Percentiles rank a stretch among this genome's conserved stretches.
These are phyloP conservation scores for Suillus cothurnatus DNA, from an alignment of 768 basidiomycete species.

Conservation along the genomic window DNA sequence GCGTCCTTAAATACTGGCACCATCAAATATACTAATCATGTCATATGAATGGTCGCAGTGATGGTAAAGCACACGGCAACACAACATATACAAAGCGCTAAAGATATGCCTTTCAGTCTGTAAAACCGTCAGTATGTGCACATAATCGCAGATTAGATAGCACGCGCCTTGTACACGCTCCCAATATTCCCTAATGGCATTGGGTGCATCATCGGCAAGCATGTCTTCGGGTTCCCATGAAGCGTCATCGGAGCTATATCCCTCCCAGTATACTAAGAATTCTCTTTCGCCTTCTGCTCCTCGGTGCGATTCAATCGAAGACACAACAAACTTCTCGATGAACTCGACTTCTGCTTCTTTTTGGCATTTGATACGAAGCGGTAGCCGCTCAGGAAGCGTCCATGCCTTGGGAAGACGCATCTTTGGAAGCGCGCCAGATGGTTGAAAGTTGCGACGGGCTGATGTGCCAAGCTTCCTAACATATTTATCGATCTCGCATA, in stretches of 20 bases:
- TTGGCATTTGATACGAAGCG: conserved; percentile 43
- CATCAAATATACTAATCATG: neutral
- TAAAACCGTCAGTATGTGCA: neutral
- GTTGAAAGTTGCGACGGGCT: conserved; percentile 40
- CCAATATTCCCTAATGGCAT: conserved; percentile 44
- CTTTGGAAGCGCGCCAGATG: conserved; percentile 29
- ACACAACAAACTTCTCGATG: conserved; percentile 48
- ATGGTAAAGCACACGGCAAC: neutral
- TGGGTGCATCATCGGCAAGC: conserved; percentile 53
- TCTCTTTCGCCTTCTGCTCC: conserved; percentile 37
- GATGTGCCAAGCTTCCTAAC: conserved; percentile 47
- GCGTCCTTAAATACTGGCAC: neutral
- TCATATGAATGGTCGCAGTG: neutral
- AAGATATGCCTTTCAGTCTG: neutral
- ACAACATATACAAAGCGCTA: neutral
- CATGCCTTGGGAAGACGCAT: conserved; percentile 55
- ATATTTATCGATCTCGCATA: conserved; percentile 84
- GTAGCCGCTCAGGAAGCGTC: conserved; percentile 46
- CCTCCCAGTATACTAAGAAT: conserved; percentile 57
- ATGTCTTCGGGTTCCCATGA: conserved; percentile 59
- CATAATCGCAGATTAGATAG: neutral
- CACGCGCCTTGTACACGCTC: conserved; percentile 17
- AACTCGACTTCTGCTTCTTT: conserved; percentile 31
- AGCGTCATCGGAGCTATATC: conserved; percentile 50
- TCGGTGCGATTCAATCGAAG: conserved; percentile 40